Conservation (phyloP, 495 filamentous ascomycete genomes). For the Tetracladium setigerum region DNA sequence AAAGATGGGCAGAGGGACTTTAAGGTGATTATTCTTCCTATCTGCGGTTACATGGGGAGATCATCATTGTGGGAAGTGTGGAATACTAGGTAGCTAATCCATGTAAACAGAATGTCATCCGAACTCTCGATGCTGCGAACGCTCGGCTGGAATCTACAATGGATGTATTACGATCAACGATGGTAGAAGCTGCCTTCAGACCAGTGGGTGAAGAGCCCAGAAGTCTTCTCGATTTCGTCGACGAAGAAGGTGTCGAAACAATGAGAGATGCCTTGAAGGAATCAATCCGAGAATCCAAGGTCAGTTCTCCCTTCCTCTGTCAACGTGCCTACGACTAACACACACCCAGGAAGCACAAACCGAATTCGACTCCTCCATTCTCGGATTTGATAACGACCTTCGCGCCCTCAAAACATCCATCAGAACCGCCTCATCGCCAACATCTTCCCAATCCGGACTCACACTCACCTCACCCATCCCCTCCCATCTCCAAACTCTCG, state of each 20-base stretch:
- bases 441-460: slow-evolving; percentile 23
- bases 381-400: slow-evolving; percentile 40
- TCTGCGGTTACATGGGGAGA: background rate
- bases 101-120: slow-evolving; percentile 43
- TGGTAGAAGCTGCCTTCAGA: slow-evolving; percentile 67
- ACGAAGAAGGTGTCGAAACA: slow-evolving; percentile 67
- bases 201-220: slow-evolving; percentile 58
- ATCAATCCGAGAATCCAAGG: slow-evolving; percentile 51
- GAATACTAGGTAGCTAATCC: background rate
- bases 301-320: slow-evolving; percentile 10
- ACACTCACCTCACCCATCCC: slow-evolving; percentile 45
- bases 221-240: slow-evolving; percentile 83
- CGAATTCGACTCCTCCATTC: slow-evolving; percentile 55
- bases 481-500: slow-evolving; percentile 60
- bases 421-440: slow-evolving; percentile 22
- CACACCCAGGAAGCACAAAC: slow-evolving; percentile 45
- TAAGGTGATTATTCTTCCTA: slow-evolving; percentile 17
- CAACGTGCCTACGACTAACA: slow-evolving; percentile 8
- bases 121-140: slow-evolving; percentile 68
- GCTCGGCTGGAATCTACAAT: slow-evolving; percentile 64
- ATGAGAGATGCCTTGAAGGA: slow-evolving; percentile 58
- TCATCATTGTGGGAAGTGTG: background rate
- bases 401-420: slow-evolving; percentile 25
- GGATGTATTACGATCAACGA: slow-evolving; percentile 56
- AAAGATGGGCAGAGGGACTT: slow-evolving; percentile 41